Evolutionary conservation across 345 rosid species (phyloP).

Genomic region (Melastoma malabathricum): DNA sequence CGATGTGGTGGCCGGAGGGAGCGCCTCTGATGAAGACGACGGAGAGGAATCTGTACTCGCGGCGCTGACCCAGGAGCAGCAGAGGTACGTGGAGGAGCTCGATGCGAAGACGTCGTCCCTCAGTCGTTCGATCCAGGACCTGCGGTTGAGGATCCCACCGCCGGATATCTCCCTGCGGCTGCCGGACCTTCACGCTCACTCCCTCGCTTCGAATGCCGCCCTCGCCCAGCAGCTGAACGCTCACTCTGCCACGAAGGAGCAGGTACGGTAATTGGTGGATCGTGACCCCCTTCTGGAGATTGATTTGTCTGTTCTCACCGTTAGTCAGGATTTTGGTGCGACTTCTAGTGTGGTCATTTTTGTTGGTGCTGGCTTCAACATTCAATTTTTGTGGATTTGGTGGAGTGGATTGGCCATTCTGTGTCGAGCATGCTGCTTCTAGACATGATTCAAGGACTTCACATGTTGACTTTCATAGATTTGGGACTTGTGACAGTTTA

Average conservation of each 20-base stretch:
- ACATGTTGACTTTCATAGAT: too few species aligned
- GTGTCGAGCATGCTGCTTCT: too few species aligned
- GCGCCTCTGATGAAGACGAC: constrained; percentile 21
- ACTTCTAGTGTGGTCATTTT: too few species aligned
- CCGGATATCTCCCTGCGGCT: constrained; percentile 80
- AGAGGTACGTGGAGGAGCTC: constrained; percentile 49
- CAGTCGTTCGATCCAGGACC: constrained; percentile 74
- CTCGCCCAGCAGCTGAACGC: constrained; percentile 85
- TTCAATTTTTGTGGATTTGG: too few species aligned
- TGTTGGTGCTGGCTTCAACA: too few species aligned
- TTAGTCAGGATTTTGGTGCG: too few species aligned
- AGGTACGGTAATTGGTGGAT: constrained; percentile 20
- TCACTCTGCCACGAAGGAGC: constrained; percentile 88
- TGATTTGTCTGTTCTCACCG: too few species aligned
- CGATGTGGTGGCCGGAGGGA: constrained; percentile 71
- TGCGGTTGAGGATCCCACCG: constrained; percentile 74
- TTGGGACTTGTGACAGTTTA: too few species aligned
- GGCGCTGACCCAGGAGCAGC: constrained; percentile 53
- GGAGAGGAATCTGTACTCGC: constrained; percentile 29
- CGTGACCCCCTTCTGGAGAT: too few species aligned
- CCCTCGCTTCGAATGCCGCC: constrained; percentile 83
- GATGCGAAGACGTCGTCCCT: constrained; percentile 57
- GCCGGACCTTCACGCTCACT: constrained; percentile 86
- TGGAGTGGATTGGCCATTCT: too few species aligned
- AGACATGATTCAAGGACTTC: too few species aligned